Percentiles rank a stretch among this genome's conserved stretches.
These are phyloP conservation scores for Agaricus sinodeliciosus DNA, from an alignment of 768 basidiomycete species.

Conservation along the genomic window DNA sequence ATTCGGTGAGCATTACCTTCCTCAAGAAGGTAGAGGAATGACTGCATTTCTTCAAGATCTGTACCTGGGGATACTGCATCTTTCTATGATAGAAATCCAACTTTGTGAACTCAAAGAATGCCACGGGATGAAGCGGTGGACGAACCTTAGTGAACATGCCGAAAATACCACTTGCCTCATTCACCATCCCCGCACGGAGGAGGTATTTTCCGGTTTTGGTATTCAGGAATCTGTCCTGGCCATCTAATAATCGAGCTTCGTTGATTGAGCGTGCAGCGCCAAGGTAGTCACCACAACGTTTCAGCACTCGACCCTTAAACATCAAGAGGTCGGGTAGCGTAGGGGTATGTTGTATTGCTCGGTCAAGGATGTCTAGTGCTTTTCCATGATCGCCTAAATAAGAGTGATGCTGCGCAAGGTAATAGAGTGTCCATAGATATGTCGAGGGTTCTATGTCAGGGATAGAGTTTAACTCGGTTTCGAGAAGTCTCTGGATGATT, in stretches of 20 bases:
- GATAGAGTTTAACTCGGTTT: slow-evolving; percentile 28
- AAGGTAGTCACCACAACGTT: slow-evolving; percentile 74
- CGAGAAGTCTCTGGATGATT: slow-evolving; percentile 63
- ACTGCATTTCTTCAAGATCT: slow-evolving; percentile 96
- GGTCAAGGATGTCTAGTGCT: slow-evolving; percentile 57
- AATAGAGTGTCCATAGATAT: slow-evolving; percentile 94
- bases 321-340: slow-evolving; percentile 88
- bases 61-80: slow-evolving; percentile 65
- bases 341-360: slow-evolving; percentile 79
- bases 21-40: slow-evolving; percentile 78
- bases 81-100: slow-evolving; percentile 49
- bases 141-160: slow-evolving; percentile 88
- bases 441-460: slow-evolving; percentile 55
- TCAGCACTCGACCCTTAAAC: slow-evolving; percentile 76
- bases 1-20: slow-evolving; percentile 68
- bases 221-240: slow-evolving; percentile 94
- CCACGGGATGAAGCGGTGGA: neutral
- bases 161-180: slow-evolving; percentile 67
- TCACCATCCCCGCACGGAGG: slow-evolving; percentile 72
- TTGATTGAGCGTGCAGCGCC: slow-evolving; percentile 75
- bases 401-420: slow-evolving; percentile 86
- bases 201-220: slow-evolving; percentile 91
- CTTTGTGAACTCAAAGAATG: neutral
- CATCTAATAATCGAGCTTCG: slow-evolving; percentile 78
- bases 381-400: slow-evolving; percentile 43